phyloP scores from a whole-genome alignment of 305 asterid species.

The Petunia hybrid region DNA sequence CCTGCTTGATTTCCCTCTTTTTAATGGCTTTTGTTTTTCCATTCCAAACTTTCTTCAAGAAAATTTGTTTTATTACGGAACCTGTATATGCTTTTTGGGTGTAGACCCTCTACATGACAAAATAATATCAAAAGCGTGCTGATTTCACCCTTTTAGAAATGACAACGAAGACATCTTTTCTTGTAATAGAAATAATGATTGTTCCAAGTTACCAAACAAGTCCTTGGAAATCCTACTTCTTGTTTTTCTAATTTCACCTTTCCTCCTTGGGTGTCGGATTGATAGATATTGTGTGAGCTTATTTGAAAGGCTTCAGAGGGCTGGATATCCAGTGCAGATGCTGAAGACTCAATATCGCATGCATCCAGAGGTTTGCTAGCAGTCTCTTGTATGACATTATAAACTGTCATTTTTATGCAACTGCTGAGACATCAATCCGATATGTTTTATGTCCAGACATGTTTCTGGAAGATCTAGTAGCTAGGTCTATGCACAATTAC shows the following conservation, averaged over 20 bases:
- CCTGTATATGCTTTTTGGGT: neutral
- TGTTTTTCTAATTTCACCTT: constrained; percentile 18
- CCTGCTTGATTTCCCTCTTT: constrained; percentile 11
- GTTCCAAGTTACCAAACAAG: neutral
- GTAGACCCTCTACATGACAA: neutral
- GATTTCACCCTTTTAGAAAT: constrained; percentile 8
- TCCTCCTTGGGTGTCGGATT: neutral
- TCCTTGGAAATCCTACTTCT: constrained; percentile 15
- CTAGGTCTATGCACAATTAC: neutral
- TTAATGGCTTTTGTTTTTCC: neutral
- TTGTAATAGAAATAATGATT: neutral
- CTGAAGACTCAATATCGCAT: constrained; percentile 98
- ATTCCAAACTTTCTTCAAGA: neutral
- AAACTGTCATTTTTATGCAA: constrained; percentile 13
- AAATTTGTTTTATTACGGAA: neutral
- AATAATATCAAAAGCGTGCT: neutral
- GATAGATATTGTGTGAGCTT: constrained; percentile 86
- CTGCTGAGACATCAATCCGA: constrained; percentile 24
- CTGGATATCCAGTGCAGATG: constrained; percentile 98
- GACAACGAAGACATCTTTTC: constrained; percentile 1
- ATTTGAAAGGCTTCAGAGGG: constrained; percentile 88
- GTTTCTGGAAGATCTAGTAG: neutral
- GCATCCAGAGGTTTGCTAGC: constrained; percentile 86
- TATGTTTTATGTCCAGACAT: neutral
- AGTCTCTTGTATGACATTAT: constrained; percentile 20